Evolutionary conservation across 371 early-diverging fungal genomes (phyloP), one percentile per base, ranked within the genome.

Genomic region (Mortierella sp.): DNA sequence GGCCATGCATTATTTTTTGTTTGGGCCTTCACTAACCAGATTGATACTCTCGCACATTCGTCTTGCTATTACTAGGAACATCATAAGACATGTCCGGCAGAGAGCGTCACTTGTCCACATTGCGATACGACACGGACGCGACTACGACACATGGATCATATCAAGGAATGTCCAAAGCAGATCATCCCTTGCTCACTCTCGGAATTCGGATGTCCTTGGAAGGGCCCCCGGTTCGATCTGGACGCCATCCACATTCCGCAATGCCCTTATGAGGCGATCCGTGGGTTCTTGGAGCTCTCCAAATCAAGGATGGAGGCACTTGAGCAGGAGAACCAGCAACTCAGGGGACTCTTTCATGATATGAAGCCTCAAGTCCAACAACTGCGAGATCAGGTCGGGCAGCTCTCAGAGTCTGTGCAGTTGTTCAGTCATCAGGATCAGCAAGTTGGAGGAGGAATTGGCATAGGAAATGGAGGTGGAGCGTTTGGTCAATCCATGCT

Each of bases 121-220:
- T 94, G 94, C 73, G 75, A 87, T 31, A 88, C 89, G 1, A 86
- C 88, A 6, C 79, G 87, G 29, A 74, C 89, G 1, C 87, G 90
- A 44, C 82, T 88, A 8, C 88, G 88, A 63, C 90, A 91, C 71
- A 67, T 74, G 53, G 70, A 87, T 11, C 93, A 93, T 69, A 65
- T 90, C n/a, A 73, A 74, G 19, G 82, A 85, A 1, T 94, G 93
- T 66, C 89, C 90, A 29, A 81, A 87, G 55, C 87, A 86, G 37
- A 85, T 85, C 41, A 83, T 92, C 0, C 45, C 77, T 0, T 94
- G 94, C 76, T 47, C 75, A 1, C 86, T 90, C 31, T 66, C 83
- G 22, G 85, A 87, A 22, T 91, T 89, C 73, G 94, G 94, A 1
- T 94, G 94, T 73, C 65, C 78, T 8, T 94, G 94, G 94, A 74